Percentiles rank a stretch among this genome's conserved stretches.
phyloP scores from a whole-genome alignment of 2,329 filamentous ascomycete genomes.

The Talaromyces sp. region DNA sequence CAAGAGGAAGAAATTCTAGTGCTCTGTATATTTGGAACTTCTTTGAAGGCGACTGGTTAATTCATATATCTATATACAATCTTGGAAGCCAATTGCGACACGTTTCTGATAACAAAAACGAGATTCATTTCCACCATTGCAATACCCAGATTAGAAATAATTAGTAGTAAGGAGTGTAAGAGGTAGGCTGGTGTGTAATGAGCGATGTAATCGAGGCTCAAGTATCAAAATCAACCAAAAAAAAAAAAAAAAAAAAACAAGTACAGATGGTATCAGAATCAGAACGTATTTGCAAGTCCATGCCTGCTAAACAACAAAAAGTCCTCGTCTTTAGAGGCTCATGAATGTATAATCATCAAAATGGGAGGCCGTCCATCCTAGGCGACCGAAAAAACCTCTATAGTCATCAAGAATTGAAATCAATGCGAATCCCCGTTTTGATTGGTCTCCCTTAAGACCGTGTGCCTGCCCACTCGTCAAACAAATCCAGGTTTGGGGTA shows the following conservation, averaged over 20 bases:
- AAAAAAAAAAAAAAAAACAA: conserved; percentile 2
- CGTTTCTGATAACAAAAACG: background rate
- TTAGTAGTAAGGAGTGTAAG: conserved; percentile 6
- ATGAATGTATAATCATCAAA: conserved; percentile 26
- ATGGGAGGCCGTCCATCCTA: conserved; percentile 20
- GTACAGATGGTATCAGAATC: conserved; percentile 19
- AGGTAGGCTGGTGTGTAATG: background rate
- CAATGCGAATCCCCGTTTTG: conserved; percentile 17
- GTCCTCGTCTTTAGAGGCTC: conserved; percentile 33
- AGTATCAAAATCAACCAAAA: conserved; percentile 5
- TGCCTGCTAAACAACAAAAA: background rate
- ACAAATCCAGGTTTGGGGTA: conserved; percentile 19
- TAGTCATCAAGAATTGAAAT: conserved; percentile 31
- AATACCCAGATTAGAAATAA: conserved; percentile 6
- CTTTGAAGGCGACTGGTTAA: background rate
- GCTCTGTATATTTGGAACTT: too few species aligned
- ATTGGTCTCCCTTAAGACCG: conserved; percentile 7
- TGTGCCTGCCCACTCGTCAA: conserved; percentile 15
- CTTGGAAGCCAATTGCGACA: background rate
- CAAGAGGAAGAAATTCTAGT: too few species aligned
- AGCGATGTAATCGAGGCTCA: background rate
- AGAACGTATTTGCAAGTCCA: conserved; percentile 15
- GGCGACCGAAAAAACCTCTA: conserved; percentile 38
- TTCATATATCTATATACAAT: conserved; percentile 10
- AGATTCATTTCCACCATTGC: background rate